Conservation (phyloP, 192 early-diverging fungal genomes). For the Chytriomyces sp. region DNA sequence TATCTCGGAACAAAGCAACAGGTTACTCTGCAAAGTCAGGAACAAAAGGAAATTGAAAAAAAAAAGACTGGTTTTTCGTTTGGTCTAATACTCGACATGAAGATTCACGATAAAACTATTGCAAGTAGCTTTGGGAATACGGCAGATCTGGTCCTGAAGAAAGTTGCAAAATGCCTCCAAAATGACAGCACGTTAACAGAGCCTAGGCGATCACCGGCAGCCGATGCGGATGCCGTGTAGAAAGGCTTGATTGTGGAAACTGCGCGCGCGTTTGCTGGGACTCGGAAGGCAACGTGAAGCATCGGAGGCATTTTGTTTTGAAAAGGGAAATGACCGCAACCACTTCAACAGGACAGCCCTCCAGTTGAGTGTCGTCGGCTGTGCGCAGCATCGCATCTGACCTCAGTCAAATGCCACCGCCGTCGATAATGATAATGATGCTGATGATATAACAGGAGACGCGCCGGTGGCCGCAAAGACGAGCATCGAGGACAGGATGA, state of each 20-base stretch:
- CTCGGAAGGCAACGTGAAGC: background rate
- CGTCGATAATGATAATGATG: no score
- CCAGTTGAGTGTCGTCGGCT: background rate
- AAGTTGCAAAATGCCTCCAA: background rate
- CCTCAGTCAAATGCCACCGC: background rate
- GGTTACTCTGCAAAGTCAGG: background rate
- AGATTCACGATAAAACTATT: constrained; percentile 39
- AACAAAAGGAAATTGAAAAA: background rate
- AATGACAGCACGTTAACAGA: background rate
- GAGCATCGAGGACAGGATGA: constrained; percentile 27
- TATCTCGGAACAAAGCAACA: background rate
- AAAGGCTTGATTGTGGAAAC: constrained; percentile 31
- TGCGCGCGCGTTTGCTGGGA: background rate
- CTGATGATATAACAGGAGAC: no score
- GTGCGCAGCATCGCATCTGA: background rate
- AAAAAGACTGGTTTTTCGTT: background rate
- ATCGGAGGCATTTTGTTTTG: background rate
- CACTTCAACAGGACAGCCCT: background rate
- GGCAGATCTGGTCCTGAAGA: constrained; percentile 41
- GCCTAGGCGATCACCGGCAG: constrained; percentile 8
- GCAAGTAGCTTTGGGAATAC: constrained; percentile 41
- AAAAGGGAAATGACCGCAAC: background rate
- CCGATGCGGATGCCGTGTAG: constrained; percentile 8
- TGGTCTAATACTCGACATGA: background rate
- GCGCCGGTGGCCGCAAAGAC: no score